Conservation (phyloP, 2,329 filamentous ascomycete genomes). For the Cercospora zeae-maydis region DNA sequence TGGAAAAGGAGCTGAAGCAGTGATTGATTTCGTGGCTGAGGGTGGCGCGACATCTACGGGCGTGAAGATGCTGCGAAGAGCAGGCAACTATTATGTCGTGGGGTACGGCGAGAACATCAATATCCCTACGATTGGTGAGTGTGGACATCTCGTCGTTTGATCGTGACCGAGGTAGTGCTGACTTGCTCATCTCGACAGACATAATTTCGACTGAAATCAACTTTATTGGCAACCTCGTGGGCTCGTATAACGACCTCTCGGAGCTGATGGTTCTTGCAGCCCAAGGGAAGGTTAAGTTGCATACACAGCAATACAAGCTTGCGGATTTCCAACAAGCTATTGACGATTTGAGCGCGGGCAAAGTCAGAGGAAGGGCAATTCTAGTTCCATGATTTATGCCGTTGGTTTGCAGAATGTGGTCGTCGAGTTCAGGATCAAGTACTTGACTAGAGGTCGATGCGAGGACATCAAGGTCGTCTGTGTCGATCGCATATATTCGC, state of each 20-base stretch:
- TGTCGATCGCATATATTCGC: background rate
- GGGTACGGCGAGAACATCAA: constrained; percentile 16
- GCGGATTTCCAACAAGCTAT: constrained; percentile 29
- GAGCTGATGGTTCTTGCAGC: constrained; percentile 29
- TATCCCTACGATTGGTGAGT: constrained; percentile 10
- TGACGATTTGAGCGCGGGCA: constrained; percentile 26
- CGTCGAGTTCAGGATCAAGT: background rate
- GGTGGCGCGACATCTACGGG: constrained; percentile 27
- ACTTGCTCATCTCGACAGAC: constrained; percentile 22
- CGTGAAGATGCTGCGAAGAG: constrained; percentile 28
- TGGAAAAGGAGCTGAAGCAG: constrained; percentile 28
- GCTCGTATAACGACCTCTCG: constrained; percentile 27
- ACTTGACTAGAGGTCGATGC: background rate
- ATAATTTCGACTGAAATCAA: constrained; percentile 31
- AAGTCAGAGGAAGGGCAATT: constrained; percentile 27
- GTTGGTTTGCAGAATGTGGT: background rate
- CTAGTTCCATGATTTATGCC: constrained; percentile 19
- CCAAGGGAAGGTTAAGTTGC: constrained; percentile 28
- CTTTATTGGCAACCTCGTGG: constrained; percentile 28
- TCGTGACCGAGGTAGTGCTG: background rate
- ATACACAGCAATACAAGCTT: constrained; percentile 29
- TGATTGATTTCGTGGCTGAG: constrained; percentile 30
- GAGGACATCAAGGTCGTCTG: background rate
- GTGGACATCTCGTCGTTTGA: too few species aligned
- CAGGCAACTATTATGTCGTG: constrained; percentile 30